Evolutionary conservation across 495 filamentous ascomycete genomes (phyloP), one percentile per base, ranked within the genome.

Genomic region (Hypoxylon crocopeplum): DNA sequence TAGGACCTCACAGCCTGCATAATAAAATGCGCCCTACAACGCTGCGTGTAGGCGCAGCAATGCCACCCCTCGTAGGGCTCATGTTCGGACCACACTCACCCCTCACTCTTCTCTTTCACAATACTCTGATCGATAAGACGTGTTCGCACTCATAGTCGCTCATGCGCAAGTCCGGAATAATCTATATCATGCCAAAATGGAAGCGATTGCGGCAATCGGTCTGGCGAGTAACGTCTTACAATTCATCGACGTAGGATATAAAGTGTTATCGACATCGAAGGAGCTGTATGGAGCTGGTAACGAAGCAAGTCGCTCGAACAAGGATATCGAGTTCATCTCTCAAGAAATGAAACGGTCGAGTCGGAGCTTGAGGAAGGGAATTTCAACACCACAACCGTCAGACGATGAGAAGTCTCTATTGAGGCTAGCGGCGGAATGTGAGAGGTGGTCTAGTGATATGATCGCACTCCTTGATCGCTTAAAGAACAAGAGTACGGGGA

Each of bases 151-250:
- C 8, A 8, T 4, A 27, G 8, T 27, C 24, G 8, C 3, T 8
- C 24, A 3, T 27, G n/a, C 24, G 3, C 24, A 13, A 25, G 7
- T 39, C 17, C 1, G 11, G 7, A 16, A 39, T 39, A 39, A 39
- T 11, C 4, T 11, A 27, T 27, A 27, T 27, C 8, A 3, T n/a
- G 34, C 24, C 41, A 42, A 13, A 32, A 78, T 77, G 76, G 76
- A 77, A 40, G 71, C 72, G 3, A 7, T 77, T 12, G 69, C 76
- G 2, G 70, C 71, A 10, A 58, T 77, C 38, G 65, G 75, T n/a
- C 34, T 77, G 20, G 74, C 69, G 0, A 67, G 64, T 15, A 70
- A 55, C 8, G 56, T 77, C 36, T 39, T 77, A 7, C 58, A 69
- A 19, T 78, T 79, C 22, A 61, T 79, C 32, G 69, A 72, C 21